These are phyloP conservation scores for Guyanaporus albipodus DNA, from an alignment of 768 basidiomycete species.

Conservation along the genomic window DNA sequence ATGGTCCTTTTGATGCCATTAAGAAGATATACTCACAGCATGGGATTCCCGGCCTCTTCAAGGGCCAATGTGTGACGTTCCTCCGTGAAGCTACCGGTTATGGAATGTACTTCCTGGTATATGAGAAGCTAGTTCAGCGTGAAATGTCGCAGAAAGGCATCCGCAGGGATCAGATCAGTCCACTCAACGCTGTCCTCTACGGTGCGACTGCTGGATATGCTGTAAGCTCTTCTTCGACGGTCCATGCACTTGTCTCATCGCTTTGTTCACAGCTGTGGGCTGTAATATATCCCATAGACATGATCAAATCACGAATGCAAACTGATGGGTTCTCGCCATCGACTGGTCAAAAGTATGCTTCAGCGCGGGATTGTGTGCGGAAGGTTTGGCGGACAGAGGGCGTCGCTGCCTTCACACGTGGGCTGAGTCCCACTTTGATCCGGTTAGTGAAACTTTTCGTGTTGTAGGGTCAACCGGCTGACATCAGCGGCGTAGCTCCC, in stretches of 20 bases:
- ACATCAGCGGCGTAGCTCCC: conserved; percentile 54
- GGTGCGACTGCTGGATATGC: conserved; percentile 93
- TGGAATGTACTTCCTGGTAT: conserved; percentile 85
- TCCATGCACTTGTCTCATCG: conserved; percentile 4
- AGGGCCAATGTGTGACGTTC: conserved; percentile 88
- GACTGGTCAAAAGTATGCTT: conserved; percentile 78
- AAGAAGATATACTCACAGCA: conserved; percentile 73
- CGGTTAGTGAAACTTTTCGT: conserved; percentile 47
- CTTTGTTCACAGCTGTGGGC: conserved; percentile 63
- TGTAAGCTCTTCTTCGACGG: conserved; percentile 42
- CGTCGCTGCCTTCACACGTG: conserved; percentile 80
- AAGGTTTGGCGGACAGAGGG: conserved; percentile 85
- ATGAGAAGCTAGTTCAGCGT: conserved; percentile 87
- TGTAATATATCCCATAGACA: conserved; percentile 94
- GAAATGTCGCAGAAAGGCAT: conserved; percentile 76
- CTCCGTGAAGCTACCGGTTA: conserved; percentile 80
- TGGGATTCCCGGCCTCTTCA: conserved; percentile 85
- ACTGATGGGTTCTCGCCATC: conserved; percentile 81
- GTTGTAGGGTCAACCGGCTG: conserved; percentile 2
- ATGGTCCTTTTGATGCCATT: conserved; percentile 85
- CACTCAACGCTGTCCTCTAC: conserved; percentile 75
- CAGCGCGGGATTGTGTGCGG: conserved; percentile 77
- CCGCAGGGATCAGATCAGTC: conserved; percentile 69
- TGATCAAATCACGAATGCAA: conserved; percentile 95
- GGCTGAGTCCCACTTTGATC: conserved; percentile 89